Evolutionary conservation across 2,329 filamentous ascomycete genomes (phyloP).

Genomic region (Trichophyton benhamiae): DNA sequence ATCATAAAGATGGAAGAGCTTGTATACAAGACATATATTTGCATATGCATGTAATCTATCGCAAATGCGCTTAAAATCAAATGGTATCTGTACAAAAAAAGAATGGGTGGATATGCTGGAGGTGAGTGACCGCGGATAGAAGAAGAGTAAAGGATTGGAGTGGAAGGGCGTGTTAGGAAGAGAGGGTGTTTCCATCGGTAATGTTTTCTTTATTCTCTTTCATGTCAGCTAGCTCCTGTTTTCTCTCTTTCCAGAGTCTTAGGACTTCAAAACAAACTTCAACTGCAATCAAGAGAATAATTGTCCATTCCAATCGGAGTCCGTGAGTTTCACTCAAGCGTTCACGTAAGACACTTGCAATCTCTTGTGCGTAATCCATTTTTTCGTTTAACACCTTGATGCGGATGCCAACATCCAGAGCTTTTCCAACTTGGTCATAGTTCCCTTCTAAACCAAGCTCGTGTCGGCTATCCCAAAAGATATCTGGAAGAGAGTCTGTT

Average conservation of each 20-base stretch:
- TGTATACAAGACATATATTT: background rate
- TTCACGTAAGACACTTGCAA: slow-evolving; percentile 76
- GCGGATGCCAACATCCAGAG: slow-evolving; percentile 78
- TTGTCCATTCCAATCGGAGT: slow-evolving; percentile 82
- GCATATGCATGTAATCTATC: background rate
- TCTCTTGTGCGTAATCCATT: slow-evolving; percentile 95
- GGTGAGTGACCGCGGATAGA: background rate
- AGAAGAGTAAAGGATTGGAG: background rate
- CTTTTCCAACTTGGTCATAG: slow-evolving; percentile 84
- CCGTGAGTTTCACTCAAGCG: slow-evolving; percentile 84
- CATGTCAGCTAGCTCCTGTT: slow-evolving; percentile 24
- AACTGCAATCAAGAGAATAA: slow-evolving; percentile 83
- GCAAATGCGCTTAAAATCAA: background rate
- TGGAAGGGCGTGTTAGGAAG: background rate
- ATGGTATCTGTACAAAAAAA: slow-evolving; percentile 1
- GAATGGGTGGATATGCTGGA: background rate
- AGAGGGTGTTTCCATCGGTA: background rate
- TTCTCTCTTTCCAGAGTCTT: slow-evolving; percentile 54
- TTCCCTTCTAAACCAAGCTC: slow-evolving; percentile 86
- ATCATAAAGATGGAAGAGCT: background rate
- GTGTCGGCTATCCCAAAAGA: slow-evolving; percentile 89
- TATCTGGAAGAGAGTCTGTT: slow-evolving; percentile 84
- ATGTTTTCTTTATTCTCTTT: background rate
- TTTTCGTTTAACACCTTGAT: slow-evolving; percentile 91
- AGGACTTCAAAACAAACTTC: slow-evolving; percentile 82